Percentiles rank a stretch among this genome's conserved stretches.
phyloP scores from a whole-genome alignment of 2,329 filamentous ascomycete genomes.

The Tolypocladium cylindrosporum region DNA sequence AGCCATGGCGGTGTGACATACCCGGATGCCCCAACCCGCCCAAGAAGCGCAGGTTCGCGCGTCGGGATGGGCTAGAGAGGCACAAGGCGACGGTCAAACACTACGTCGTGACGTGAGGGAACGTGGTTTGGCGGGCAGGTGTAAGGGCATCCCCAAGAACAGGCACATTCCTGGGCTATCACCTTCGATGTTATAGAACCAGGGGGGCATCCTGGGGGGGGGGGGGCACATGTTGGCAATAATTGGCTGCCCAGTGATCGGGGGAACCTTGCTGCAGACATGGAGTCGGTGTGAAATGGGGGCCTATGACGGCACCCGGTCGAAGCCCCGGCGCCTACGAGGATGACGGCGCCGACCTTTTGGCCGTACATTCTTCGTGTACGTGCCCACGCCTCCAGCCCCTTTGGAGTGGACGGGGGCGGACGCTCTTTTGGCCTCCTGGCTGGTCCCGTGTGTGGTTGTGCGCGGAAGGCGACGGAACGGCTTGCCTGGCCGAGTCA shows the following conservation, averaged over 20 bases:
- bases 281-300: not conserved
- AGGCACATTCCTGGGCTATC: not conserved
- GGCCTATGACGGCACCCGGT: not conserved
- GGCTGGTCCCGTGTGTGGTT: not conserved
- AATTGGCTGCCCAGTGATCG: not conserved
- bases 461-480: too few species aligned
- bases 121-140: not conserved
- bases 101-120: constrained; percentile 16
- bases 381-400: not conserved
- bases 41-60: constrained; percentile 30
- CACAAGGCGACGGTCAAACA: constrained; percentile 30
- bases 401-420: not conserved
- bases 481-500: not conserved
- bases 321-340: not conserved
- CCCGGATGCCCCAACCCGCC: constrained; percentile 29
- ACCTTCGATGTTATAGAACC: not conserved
- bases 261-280: not conserved
- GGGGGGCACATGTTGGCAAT: not conserved
- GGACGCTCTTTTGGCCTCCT: not conserved
- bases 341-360: not conserved
- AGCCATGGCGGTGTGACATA: constrained; percentile 28
- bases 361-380: not conserved
- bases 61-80: constrained; percentile 30
- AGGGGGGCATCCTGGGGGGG: not conserved
- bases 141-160: not conserved